A percentile compares a stretch with the other conserved stretches of the same genome.
Evolutionary conservation across 192 early-diverging fungal species (phyloP).

Genomic region (Dispira parvispora): DNA sequence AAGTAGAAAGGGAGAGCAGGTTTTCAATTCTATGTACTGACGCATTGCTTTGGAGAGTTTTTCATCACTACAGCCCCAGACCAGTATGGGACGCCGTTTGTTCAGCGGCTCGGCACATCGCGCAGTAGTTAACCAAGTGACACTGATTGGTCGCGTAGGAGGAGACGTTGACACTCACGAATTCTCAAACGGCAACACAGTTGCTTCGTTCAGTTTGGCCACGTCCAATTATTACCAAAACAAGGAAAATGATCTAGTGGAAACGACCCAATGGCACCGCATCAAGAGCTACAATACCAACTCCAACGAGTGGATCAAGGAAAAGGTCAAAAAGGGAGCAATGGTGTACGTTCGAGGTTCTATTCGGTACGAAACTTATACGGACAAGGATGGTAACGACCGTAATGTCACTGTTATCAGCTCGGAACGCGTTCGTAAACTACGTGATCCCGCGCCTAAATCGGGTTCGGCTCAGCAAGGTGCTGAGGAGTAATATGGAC

Average conservation of each 20-base stretch:
- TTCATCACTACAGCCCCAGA: too few species aligned
- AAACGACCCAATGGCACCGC: slow-evolving; percentile 53
- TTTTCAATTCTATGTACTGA: too few species aligned
- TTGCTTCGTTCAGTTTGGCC: slow-evolving; percentile 42
- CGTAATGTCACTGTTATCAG: slow-evolving; percentile 25
- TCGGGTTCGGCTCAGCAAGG: too few species aligned
- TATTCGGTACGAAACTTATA: slow-evolving; percentile 41
- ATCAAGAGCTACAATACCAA: slow-evolving; percentile 27
- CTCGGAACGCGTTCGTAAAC: slow-evolving; percentile 12
- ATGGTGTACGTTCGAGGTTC: slow-evolving; percentile 45
- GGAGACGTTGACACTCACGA: slow-evolving; percentile 31
- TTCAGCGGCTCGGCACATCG: background rate
- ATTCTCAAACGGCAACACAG: slow-evolving; percentile 24
- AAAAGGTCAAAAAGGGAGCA: slow-evolving; percentile 41
- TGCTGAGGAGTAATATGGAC: too few species aligned
- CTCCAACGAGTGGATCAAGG: slow-evolving; percentile 18
- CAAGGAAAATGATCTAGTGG: slow-evolving; percentile 40
- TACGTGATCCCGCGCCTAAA: too few species aligned
- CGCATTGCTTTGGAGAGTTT: too few species aligned
- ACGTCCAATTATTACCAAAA: slow-evolving; percentile 43
- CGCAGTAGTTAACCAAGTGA: slow-evolving; percentile 39
- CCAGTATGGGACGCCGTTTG: background rate
- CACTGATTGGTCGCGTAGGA: slow-evolving; percentile 43
- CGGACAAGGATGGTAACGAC: slow-evolving; percentile 40
- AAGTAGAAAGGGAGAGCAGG: too few species aligned